Evolutionary conservation across 78 protist genomes (phyloP).

Genomic region (Chrysochromulina parva): DNA sequence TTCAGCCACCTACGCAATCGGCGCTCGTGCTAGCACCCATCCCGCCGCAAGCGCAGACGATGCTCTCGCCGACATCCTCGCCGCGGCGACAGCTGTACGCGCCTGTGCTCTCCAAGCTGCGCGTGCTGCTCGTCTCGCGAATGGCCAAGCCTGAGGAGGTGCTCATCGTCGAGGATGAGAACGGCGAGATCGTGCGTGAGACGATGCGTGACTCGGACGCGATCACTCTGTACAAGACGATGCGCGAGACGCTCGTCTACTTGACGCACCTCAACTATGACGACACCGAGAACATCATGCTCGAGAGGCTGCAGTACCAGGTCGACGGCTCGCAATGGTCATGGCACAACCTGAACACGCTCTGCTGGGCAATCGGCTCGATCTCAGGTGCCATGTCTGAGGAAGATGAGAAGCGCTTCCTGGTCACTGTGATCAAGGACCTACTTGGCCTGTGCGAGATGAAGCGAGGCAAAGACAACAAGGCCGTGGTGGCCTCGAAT

Average conservation of each 20-base stretch:
- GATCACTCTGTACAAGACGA: conserved; percentile 81
- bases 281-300: conserved; percentile 92
- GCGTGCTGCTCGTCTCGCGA: conserved; percentile 80
- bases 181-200: conserved; percentile 94
- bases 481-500: conserved; percentile 97
- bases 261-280: conserved; percentile 92
- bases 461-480: conserved; percentile 94
- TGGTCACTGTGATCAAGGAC: conserved; percentile 97
- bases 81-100: conserved; percentile 61
- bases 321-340: conserved; percentile 72
- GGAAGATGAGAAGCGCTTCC: conserved; percentile 92
- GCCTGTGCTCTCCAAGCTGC: conserved; percentile 72
- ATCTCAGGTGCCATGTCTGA: conserved; percentile 95
- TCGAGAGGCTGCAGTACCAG: conserved; percentile 66
- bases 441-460: conserved; percentile 90
- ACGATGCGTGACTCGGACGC: conserved; percentile 78
- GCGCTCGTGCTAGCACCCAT: conserved; percentile 11
- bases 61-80: background rate
- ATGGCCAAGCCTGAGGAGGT: conserved; percentile 99
- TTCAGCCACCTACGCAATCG: background rate
- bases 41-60: background rate
- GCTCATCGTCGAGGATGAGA: conserved; percentile 92
- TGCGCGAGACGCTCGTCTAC: conserved; percentile 69
- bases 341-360: conserved; percentile 82
- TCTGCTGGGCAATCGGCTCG: conserved; percentile 99